These are phyloP conservation scores for Gamarada debralockiae DNA, from an alignment of 495 filamentous ascomycete species.

Conservation along the genomic window DNA sequence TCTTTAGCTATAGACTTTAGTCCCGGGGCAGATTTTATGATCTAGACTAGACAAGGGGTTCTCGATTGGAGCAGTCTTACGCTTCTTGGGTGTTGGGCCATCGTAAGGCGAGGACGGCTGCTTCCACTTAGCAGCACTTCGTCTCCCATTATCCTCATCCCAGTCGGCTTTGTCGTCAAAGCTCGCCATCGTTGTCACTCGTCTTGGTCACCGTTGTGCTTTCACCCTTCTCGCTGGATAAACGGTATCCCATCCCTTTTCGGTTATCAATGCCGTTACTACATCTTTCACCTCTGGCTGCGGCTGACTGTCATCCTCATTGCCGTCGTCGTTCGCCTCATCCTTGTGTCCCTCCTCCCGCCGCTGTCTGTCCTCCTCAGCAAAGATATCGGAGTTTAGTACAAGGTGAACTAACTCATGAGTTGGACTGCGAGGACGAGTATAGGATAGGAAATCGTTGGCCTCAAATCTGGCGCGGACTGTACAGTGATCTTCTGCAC, in stretches of 20 bases:
- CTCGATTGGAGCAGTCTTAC: no score
- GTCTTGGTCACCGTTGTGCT: no score
- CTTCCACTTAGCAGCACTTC: no score
- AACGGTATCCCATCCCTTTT: not conserved
- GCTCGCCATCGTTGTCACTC: no score
- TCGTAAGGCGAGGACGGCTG: no score
- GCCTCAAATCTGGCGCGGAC: not conserved
- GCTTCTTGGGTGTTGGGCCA: no score
- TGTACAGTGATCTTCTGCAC: no score
- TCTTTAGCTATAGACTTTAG: no score
- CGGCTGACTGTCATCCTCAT: conserved; percentile 3
- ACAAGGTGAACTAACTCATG: not conserved
- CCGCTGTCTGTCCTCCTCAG: not conserved
- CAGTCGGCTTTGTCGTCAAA: no score
- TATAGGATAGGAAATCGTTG: not conserved
- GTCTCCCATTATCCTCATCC: no score
- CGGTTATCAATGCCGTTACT: not conserved
- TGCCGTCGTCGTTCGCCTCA: not conserved
- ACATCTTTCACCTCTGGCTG: conserved; percentile 5
- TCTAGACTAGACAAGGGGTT: no score
- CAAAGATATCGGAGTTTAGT: not conserved
- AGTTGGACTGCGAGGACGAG: not conserved
- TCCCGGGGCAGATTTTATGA: no score
- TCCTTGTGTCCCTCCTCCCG: conserved; percentile 1
- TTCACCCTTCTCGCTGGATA: conserved; percentile 1